These are phyloP conservation scores for Actinomortierella wolfii DNA, from an alignment of 371 early-diverging fungal genomes.

Conservation along the genomic window DNA sequence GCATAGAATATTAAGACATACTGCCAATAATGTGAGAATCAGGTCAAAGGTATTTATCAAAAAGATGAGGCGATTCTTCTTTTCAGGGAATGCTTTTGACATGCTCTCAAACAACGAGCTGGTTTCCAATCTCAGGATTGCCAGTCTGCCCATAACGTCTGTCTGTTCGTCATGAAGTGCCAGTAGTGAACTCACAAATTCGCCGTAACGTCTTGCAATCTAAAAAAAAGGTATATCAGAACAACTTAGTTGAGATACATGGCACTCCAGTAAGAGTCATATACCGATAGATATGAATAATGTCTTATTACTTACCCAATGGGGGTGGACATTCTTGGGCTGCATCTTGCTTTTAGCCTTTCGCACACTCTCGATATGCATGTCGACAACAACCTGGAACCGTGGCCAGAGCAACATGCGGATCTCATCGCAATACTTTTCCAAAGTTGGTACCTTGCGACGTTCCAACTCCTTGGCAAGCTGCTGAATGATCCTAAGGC, in stretches of 20 bases:
- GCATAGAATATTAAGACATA: slow-evolving; percentile 18
- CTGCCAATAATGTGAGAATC: slow-evolving; percentile 73
- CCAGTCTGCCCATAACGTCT: slow-evolving; percentile 79
- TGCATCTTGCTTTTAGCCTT: slow-evolving; percentile 66
- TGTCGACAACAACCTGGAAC: slow-evolving; percentile 85
- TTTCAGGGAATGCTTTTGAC: slow-evolving; percentile 73
- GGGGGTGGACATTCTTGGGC: slow-evolving; percentile 82
- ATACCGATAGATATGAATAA: not conserved
- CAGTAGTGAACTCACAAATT: slow-evolving; percentile 87
- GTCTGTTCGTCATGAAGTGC: slow-evolving; percentile 85
- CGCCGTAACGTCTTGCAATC: slow-evolving; percentile 79
- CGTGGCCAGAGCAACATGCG: slow-evolving; percentile 94
- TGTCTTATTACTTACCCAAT: slow-evolving; percentile 63
- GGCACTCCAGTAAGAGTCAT: not conserved
- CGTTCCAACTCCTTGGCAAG: slow-evolving; percentile 81
- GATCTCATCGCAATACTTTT: slow-evolving; percentile 81
- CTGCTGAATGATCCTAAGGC: slow-evolving; percentile 85
- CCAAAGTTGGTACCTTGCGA: slow-evolving; percentile 78
- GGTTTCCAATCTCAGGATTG: slow-evolving; percentile 78
- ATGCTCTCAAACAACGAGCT: slow-evolving; percentile 73
- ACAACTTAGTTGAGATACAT: not conserved
- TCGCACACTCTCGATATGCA: slow-evolving; percentile 84
- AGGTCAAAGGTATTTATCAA: slow-evolving; percentile 93
- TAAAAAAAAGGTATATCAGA: slow-evolving; percentile 4
- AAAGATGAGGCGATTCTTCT: slow-evolving; percentile 73